A percentile compares a stretch with the other conserved stretches of the same genome.
Evolutionary conservation across 371 early-diverging fungal species (phyloP).

Genomic region (Funneliformis caledonium): DNA sequence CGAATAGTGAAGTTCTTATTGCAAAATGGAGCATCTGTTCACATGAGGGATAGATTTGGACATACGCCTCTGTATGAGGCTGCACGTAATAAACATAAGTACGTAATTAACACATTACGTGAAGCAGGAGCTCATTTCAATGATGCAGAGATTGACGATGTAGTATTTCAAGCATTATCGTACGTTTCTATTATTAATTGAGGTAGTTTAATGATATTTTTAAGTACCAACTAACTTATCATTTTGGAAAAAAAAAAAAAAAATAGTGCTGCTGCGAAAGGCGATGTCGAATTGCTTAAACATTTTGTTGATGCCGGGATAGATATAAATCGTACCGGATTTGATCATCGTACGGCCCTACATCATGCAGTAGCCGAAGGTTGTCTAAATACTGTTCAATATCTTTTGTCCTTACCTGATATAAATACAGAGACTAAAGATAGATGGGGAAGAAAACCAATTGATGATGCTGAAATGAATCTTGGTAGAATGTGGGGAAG

Average conservation of each 20-base stretch:
- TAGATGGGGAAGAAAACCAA: constrained; percentile 58
- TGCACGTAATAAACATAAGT: constrained; percentile 60
- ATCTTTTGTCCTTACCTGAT: constrained; percentile 48
- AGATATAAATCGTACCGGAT: constrained; percentile 56
- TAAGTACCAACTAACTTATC: background rate
- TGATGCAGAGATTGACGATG: constrained; percentile 74
- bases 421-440: constrained; percentile 57
- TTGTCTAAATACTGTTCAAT: constrained; percentile 54
- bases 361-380: constrained; percentile 62
- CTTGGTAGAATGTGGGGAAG: constrained; percentile 35
- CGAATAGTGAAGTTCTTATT: constrained; percentile 77
- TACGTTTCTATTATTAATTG: constrained; percentile 28
- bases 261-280: constrained; percentile 55
- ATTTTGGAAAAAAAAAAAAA: background rate
- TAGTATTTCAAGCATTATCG: constrained; percentile 46
- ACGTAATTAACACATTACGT: constrained; percentile 69
- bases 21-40: constrained; percentile 88
- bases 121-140: constrained; percentile 91
- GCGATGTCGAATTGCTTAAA: constrained; percentile 57
- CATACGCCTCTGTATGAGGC: constrained; percentile 93
- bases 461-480: constrained; percentile 49
- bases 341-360: constrained; percentile 65
- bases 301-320: constrained; percentile 62
- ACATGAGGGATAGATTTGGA: constrained; percentile 85
- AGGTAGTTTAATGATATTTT: too few relatives aligned